A percentile compares a stretch with the other conserved stretches of the same genome.
These are phyloP conservation scores for Sphenostylis stenocarpa DNA, from an alignment of 306 rosid genomes.

Conservation along the genomic window DNA sequence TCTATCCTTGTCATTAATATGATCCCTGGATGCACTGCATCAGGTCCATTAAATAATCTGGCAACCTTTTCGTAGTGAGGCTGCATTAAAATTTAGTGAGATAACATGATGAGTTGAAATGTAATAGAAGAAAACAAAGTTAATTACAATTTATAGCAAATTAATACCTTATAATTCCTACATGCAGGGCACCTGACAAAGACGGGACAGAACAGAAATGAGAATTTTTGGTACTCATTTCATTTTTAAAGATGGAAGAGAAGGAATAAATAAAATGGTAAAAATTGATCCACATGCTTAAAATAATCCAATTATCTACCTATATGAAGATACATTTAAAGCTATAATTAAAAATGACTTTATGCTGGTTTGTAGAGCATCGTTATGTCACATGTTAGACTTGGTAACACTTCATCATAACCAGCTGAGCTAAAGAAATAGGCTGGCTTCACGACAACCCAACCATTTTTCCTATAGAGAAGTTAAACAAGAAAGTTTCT, in stretches of 20 bases:
- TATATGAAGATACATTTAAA: not conserved
- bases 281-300: not conserved
- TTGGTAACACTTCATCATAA: not conserved
- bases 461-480: not conserved
- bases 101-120: conserved; percentile 17
- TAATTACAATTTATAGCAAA: conserved; percentile 2
- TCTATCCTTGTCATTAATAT: conserved; percentile 92
- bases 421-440: not conserved
- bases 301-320: not conserved
- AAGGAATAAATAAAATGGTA: not conserved
- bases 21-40: conserved; percentile 92
- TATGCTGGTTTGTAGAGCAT: not conserved
- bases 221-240: conserved; percentile 18
- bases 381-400: not conserved
- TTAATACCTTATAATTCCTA: conserved; percentile 91
- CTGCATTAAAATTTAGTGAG: conserved; percentile 47
- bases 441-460: not conserved
- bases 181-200: conserved; percentile 96
- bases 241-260: not conserved
- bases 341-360: not conserved
- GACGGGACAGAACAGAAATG: conserved; percentile 26
- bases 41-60: conserved; percentile 92
- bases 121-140: not conserved
- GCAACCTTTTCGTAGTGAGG: conserved; percentile 96
- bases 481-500: not conserved